A percentile compares a stretch with the other conserved stretches of the same genome.
phyloP scores from a whole-genome alignment of 805 yeast genomes.

The Hanseniaspora mollemarum region DNA sequence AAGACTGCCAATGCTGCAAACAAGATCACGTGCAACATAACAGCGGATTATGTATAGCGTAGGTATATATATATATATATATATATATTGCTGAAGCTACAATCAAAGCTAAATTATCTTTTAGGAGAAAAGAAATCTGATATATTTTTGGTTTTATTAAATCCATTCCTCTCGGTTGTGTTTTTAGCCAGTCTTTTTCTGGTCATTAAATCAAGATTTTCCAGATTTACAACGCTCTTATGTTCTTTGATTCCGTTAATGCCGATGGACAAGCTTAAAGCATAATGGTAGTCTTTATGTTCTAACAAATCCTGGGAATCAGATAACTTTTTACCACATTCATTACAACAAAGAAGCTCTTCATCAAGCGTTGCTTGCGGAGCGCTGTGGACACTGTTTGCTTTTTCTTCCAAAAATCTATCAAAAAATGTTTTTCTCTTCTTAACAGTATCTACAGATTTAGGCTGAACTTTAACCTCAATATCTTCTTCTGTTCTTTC shows the following conservation, averaged over 20 bases:
- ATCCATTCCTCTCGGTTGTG: neutral
- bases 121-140: neutral
- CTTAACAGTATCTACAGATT: neutral
- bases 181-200: neutral
- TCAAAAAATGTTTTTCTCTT: neutral
- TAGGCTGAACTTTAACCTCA: neutral
- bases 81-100: too few species aligned
- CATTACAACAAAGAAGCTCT: slow-evolving; percentile 18
- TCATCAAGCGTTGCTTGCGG: neutral
- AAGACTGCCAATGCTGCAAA: too few species aligned
- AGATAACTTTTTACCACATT: slow-evolving; percentile 21
- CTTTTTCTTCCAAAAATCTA: neutral
- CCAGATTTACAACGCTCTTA: neutral
- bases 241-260: slow-evolving; percentile 28
- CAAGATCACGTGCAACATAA: too few species aligned
- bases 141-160: neutral
- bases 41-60: neutral
- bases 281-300: slow-evolving; percentile 47
- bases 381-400: too few species aligned
- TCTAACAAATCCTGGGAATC: slow-evolving; percentile 27
- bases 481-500: neutral
- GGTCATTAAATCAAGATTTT: neutral
- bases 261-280: slow-evolving; percentile 38
- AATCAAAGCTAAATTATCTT: neutral
- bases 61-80: neutral